Evolutionary conservation across 495 filamentous ascomycete species (phyloP), one percentile per base, ranked within the genome.

Genomic region (Penicillium ochrochloron): DNA sequence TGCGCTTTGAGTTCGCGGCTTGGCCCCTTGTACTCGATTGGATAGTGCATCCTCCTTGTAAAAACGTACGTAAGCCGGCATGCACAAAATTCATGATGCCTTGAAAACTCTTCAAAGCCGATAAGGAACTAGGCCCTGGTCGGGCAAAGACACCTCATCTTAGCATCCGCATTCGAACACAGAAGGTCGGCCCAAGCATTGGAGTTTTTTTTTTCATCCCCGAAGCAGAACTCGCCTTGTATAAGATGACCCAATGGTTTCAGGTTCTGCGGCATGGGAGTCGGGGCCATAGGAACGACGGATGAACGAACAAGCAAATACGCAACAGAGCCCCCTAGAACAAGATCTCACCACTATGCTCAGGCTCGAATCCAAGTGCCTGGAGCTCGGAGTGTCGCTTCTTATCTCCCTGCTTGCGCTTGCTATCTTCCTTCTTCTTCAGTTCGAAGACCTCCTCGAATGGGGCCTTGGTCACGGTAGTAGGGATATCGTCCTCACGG

Each of bases 401-500:
- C 80, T 92, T 95, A 62, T 96, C 92, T 62, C 79, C 83, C 3
- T 65, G 76, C 82, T 94, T 94, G 62, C 89, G 85, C 63, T 88
- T 84, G 50, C 72, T 78, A 41, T 89, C 85, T 67, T 86, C 87
- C 67, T 90, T 81, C 71, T 90, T 90, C 65, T 89, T 89, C 19
- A 94, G 73, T 41, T 85, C 85, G 70, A 89, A 85, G 11, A 96
- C 92, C 63, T 90, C 78, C 60, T 88, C 83, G 31, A 87, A 80
- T 0, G 91, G 83, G 3, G 85, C 94, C 69, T 85, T 80, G 64
- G 88, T 85, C 67, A 89, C 87, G 0, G 86, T 85, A 29, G 86
- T 77, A 0, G 94, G 93, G 41, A 93, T 78, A 52, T 96, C 88
- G 75, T 98, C 94, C 76, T 98, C 94, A 68, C 90, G 93, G 78